Percentiles rank a stretch among this genome's conserved stretches.
phyloP scores from a whole-genome alignment of 179 eudicot genomes.

The Beta macrorhiza region DNA sequence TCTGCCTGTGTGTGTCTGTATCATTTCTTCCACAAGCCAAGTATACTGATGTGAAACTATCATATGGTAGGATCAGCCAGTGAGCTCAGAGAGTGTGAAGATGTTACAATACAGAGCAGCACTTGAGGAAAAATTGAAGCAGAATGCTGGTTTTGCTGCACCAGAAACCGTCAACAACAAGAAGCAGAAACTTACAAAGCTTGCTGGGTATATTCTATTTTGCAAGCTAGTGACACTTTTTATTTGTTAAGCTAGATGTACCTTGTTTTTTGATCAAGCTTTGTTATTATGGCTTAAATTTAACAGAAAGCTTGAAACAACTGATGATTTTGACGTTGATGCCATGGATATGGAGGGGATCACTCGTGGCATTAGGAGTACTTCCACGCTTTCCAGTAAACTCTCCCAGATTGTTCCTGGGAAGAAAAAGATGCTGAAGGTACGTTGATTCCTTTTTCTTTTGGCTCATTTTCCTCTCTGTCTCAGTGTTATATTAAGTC shows the following conservation, averaged over 20 bases:
- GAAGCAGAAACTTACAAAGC: constrained; percentile 34
- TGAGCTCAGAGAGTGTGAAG: constrained; percentile 59
- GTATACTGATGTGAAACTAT: constrained; percentile 9
- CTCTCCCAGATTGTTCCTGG: constrained; percentile 46
- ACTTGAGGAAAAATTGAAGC: constrained; percentile 75
- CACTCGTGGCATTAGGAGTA: constrained; percentile 32
- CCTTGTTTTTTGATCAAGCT: background rate
- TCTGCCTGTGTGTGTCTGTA: background rate
- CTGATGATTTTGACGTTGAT: constrained; percentile 89
- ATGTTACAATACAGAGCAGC: constrained; percentile 86
- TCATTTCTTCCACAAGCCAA: constrained; percentile 12
- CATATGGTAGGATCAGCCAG: constrained; percentile 45
- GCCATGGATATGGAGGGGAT: constrained; percentile 44
- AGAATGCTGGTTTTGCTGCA: constrained; percentile 53
- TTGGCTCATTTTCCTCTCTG: background rate
- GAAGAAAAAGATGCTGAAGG: constrained; percentile 49
- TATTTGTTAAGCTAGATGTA: background rate
- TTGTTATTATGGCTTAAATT: constrained; percentile 15
- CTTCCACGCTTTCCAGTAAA: constrained; percentile 37
- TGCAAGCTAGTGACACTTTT: background rate
- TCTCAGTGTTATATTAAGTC: background rate
- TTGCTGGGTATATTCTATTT: constrained; percentile 43
- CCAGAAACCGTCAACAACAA: constrained; percentile 33
- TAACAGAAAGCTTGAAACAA: constrained; percentile 69
- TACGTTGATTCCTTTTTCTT: constrained; percentile 13